These are phyloP conservation scores for Glycine soja DNA, from an alignment of 306 rosid species.

Conservation along the genomic window DNA sequence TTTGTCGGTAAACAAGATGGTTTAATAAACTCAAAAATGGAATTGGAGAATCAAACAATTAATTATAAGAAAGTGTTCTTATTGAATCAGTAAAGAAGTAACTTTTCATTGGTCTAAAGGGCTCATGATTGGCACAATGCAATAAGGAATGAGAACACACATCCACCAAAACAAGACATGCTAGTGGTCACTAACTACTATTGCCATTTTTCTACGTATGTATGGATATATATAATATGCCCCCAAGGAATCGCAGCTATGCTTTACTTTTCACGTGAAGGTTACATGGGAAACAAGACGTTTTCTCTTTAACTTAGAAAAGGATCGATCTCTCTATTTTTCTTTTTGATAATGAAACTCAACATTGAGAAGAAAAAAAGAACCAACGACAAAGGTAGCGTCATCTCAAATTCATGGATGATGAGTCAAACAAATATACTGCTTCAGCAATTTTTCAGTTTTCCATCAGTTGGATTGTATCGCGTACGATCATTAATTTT, in stretches of 20 bases:
- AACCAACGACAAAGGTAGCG: not conserved
- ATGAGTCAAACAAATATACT: too few species aligned
- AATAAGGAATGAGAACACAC: not conserved
- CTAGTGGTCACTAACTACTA: not conserved
- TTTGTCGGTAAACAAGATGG: not conserved
- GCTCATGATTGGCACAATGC: not conserved
- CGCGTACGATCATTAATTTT: not conserved
- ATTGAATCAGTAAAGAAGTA: not conserved
- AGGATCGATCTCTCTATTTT: not conserved
- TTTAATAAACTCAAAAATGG: not conserved
- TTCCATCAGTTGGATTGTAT: not conserved
- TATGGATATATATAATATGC: not conserved
- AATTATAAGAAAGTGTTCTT: not conserved
- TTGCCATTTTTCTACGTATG: slow-evolving; percentile 1
- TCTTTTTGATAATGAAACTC: not conserved
- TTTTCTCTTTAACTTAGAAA: not conserved
- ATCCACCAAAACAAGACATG: not conserved
- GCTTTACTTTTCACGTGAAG: not conserved
- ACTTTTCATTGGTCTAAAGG: not conserved
- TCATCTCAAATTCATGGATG: too few species aligned
- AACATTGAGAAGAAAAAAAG: not conserved
- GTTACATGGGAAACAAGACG: not conserved
- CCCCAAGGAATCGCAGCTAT: too few species aligned
- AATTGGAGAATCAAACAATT: not conserved
- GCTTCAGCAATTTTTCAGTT: too few species aligned